A percentile compares a stretch with the other conserved stretches of the same genome.
Evolutionary conservation across 306 rosid species (phyloP).

Genomic region (Castanea crenata): DNA sequence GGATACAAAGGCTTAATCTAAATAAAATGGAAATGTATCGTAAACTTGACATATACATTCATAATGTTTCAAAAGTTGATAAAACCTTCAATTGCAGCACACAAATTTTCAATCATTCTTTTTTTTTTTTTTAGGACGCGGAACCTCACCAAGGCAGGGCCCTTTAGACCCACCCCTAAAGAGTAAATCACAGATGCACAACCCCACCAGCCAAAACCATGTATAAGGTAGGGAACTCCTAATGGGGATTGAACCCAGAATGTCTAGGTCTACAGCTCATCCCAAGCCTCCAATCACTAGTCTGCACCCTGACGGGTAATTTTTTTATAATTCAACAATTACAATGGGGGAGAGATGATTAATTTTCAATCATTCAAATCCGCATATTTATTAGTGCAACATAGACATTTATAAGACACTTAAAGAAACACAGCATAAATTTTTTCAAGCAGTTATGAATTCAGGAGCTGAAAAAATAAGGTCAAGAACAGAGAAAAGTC

Average conservation of each 20-base stretch:
- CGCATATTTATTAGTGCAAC: not conserved
- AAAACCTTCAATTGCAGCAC: slow-evolving; percentile 6
- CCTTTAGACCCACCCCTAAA: too few species aligned
- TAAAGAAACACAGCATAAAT: not conserved
- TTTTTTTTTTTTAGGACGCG: too few species aligned
- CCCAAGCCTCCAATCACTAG: too few species aligned
- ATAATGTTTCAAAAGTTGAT: slow-evolving; percentile 1
- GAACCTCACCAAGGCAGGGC: too few species aligned
- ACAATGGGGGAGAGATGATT: too few species aligned
- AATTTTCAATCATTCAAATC: slow-evolving; percentile 5
- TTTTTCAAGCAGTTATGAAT: slow-evolving; percentile 10
- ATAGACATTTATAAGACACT: not conserved
- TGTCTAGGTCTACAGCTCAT: too few species aligned
- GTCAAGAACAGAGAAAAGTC: not conserved
- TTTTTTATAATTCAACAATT: too few species aligned
- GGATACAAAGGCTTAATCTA: not conserved
- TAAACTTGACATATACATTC: slow-evolving; percentile 3
- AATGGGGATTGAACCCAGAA: too few species aligned
- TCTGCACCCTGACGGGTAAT: too few species aligned
- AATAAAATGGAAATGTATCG: not conserved
- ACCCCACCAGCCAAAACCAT: too few species aligned
- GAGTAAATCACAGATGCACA: too few species aligned
- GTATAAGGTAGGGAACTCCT: too few species aligned
- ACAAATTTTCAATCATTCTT: slow-evolving; percentile 8
- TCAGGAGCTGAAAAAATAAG: not conserved